These are phyloP conservation scores for Amauroascus niger DNA, from an alignment of 2,329 filamentous ascomycete species.

Conservation along the genomic window DNA sequence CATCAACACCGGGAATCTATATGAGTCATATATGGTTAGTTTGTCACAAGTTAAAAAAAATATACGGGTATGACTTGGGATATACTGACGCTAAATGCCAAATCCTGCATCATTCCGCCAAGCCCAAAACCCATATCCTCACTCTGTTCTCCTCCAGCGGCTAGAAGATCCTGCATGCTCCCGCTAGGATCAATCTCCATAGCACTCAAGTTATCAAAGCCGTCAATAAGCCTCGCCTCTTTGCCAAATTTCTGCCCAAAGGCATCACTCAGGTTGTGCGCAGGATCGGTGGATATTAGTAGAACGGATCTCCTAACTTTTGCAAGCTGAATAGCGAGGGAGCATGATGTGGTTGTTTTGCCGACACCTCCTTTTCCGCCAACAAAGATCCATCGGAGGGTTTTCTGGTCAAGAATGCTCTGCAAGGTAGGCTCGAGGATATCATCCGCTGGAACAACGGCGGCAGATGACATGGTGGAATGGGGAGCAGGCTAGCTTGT, in stretches of 20 bases:
- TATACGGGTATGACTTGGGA: neutral
- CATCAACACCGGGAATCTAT: slow-evolving; percentile 94
- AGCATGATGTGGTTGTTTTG: slow-evolving; percentile 99
- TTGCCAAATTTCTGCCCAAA: slow-evolving; percentile 99
- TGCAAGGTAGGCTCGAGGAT: slow-evolving; percentile 85
- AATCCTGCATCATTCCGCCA: slow-evolving; percentile 96
- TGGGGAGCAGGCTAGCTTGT: neutral
- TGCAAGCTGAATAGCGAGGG: slow-evolving; percentile 92
- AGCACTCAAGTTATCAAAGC: slow-evolving; percentile 85
- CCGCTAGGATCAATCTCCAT: slow-evolving; percentile 99
- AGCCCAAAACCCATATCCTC: slow-evolving; percentile 60
- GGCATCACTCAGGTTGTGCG: slow-evolving; percentile 94
- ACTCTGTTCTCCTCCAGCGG: slow-evolving; percentile 56
- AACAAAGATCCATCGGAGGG: slow-evolving; percentile 97
- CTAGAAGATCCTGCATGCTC: slow-evolving; percentile 88
- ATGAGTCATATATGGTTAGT: neutral
- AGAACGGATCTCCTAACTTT: slow-evolving; percentile 90
- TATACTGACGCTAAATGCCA: slow-evolving; percentile 74
- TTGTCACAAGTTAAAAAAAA: no score
- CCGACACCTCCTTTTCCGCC: slow-evolving; percentile 97
- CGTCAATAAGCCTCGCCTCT: slow-evolving; percentile 84
- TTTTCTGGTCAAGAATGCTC: slow-evolving; percentile 88
- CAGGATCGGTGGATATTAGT: slow-evolving; percentile 95
- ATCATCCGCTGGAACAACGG: slow-evolving; percentile 48
- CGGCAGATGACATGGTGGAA: slow-evolving; percentile 33